Evolutionary conservation across 108 stramenopile species (phyloP).

Genomic region (Pseudonitzschia delicatissima): DNA sequence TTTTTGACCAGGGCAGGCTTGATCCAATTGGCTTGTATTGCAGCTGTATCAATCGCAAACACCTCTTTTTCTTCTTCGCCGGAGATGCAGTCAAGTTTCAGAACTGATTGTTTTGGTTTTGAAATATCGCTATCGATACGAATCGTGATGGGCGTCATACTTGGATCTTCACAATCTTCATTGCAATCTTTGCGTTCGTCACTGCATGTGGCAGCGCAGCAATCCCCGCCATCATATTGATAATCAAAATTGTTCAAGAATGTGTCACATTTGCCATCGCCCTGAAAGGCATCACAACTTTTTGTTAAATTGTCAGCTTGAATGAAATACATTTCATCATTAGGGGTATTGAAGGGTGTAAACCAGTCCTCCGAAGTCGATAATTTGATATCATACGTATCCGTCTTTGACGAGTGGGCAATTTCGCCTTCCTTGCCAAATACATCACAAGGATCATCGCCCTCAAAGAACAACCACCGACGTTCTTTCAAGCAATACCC

Average conservation of each 20-base stretch:
- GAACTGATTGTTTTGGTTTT: not conserved
- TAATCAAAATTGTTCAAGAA: not conserved
- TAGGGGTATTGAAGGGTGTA: not conserved
- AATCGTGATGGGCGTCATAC: not conserved
- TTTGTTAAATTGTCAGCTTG: not conserved
- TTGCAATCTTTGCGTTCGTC: not conserved
- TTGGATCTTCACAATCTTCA: not conserved
- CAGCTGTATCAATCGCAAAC: not conserved
- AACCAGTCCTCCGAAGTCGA: not conserved
- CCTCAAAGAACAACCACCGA: not conserved
- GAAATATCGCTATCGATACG: not conserved
- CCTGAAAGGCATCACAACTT: too few relatives aligned
- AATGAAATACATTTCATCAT: not conserved
- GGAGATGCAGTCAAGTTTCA: not conserved
- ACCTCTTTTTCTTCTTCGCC: not conserved
- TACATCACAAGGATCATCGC: not conserved
- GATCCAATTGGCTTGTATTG: not conserved
- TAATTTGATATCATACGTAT: not conserved
- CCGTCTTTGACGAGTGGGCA: not conserved
- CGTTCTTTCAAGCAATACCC: not conserved
- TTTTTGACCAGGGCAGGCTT: not conserved
- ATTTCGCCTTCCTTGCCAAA: not conserved
- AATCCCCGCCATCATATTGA: slow-evolving; percentile 5
- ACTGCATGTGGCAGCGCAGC: not conserved
- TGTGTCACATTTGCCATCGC: not conserved